Conservation (phyloP, 2,329 filamentous ascomycete genomes). For the Cordyceps fumosorosea region DNA sequence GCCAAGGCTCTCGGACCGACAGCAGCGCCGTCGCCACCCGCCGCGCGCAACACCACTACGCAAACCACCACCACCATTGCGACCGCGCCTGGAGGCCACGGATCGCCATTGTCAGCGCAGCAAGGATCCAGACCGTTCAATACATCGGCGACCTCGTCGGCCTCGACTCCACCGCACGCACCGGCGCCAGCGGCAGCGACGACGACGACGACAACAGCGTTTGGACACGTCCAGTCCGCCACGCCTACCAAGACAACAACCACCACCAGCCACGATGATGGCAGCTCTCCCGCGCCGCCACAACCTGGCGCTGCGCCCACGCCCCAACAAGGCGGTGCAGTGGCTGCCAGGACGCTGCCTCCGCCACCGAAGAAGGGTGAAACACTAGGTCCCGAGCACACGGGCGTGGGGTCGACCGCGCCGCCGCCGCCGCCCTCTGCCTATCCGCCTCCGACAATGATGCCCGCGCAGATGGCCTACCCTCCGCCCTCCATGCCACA, state of each 20-base stretch:
- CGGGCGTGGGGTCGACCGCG: conserved; percentile 25
- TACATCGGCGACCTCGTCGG: background rate
- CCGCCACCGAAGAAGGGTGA: conserved; percentile 48
- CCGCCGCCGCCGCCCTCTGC: background rate
- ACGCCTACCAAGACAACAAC: conserved; percentile 27
- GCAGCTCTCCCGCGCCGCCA: conserved; percentile 47
- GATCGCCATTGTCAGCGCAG: conserved; percentile 28
- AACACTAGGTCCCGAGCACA: conserved; percentile 19
- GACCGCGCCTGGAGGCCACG: conserved; percentile 14
- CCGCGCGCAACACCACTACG: conserved; percentile 22
- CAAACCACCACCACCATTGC: conserved; percentile 6
- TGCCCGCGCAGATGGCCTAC: conserved; percentile 26
- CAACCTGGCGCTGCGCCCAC: conserved; percentile 51
- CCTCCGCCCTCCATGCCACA: background rate
- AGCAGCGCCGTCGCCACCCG: conserved; percentile 34
- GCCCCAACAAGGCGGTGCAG: too few relatives aligned
- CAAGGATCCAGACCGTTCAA: conserved; percentile 32
- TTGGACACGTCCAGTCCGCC: conserved; percentile 34
- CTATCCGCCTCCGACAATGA: conserved; percentile 44
- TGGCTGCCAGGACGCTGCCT: conserved; percentile 26
- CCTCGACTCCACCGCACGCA: background rate
- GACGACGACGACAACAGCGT: too few relatives aligned
- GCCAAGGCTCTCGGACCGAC: conserved; percentile 45
- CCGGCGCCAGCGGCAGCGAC: conserved; percentile 5
- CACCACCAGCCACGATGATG: conserved; percentile 39